Conservation (phyloP, 768 basidiomycete species). For the Mycena olivaceomarginata region DNA sequence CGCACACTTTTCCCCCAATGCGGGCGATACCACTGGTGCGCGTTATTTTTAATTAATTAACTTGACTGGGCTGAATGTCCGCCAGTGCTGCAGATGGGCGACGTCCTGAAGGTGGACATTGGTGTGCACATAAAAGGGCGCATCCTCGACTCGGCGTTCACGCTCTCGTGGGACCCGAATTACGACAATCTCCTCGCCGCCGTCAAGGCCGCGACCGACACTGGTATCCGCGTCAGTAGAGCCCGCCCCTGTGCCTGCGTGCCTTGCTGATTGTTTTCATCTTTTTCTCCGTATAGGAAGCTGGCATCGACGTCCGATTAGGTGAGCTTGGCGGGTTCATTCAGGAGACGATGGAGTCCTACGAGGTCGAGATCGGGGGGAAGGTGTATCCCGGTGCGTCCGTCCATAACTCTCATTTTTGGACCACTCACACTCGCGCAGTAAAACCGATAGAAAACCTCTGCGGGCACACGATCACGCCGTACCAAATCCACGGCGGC, state of each 20-base stretch:
- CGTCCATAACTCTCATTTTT: constrained; percentile 3
- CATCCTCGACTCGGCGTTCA: constrained; percentile 97
- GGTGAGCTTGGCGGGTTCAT: constrained; percentile 95
- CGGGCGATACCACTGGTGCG: constrained; percentile 90
- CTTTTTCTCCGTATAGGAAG: constrained; percentile 74
- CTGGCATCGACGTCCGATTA: constrained; percentile 95
- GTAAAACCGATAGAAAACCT: constrained; percentile 97
- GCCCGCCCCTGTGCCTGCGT: constrained; percentile 19
- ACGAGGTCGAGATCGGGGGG: constrained; percentile 95
- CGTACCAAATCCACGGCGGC: constrained; percentile 93
- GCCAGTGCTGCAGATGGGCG: constrained; percentile 86
- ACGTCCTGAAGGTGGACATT: constrained; percentile 97
- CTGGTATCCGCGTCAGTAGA: constrained; percentile 85
- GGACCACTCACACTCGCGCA: constrained; percentile 51
- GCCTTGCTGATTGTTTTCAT: constrained; percentile 13
- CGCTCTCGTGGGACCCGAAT: constrained; percentile 91
- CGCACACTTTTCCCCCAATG: constrained; percentile 97
- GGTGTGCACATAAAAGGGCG: constrained; percentile 98
- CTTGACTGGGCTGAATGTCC: constrained; percentile 6
- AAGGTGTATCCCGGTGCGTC: constrained; percentile 86
- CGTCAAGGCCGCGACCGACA: constrained; percentile 95
- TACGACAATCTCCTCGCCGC: constrained; percentile 94
- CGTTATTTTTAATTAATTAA: constrained; percentile 25
- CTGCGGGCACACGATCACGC: constrained; percentile 94
- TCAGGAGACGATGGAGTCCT: constrained; percentile 99